Base-by-base conservation (phyloP, 495 filamentous ascomycete species). In the Trichoderma gamsii region DNA sequence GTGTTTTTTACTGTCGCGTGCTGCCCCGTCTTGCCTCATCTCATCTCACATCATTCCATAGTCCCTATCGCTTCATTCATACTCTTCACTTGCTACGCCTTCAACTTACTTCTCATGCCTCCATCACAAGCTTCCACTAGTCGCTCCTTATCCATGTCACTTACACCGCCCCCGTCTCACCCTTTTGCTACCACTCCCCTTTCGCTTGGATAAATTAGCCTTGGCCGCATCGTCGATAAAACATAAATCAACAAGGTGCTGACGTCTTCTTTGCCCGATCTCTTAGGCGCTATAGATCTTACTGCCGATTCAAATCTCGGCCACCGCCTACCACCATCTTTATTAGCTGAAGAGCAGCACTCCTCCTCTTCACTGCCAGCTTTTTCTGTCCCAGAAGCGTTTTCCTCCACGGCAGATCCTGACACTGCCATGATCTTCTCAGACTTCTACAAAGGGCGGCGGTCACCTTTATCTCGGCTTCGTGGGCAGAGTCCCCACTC, bases 381-480 rank as follows among this genome's bases (percentile, higher is more conserved):
- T 21, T 32, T 61, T 32, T 32, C 56, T 18, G 27, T 32, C 3
- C 27, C 27, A 32, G 56, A 61, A 21, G 56, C 56, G 11, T 12
- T 61, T 21, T 61, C 56, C 16, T 61, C 56, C 8, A 4, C 56
- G 15, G 56, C 56, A 29, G 27, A 27, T 18, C 56, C 56, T 29
- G 56, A 61, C 56, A 32, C 23, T 29, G 56, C 56, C 56, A 78
- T 78, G 76, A 68, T 76, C 41, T 76, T 78, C 66, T 74, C 76
- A 65, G 74, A 76, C 63, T 56, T 78, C 64, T 78, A 74, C 66
- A 76, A 76, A 68, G 74, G 73, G 4, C 72, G 71, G 1, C 76
- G 75, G 59, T 70, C 72, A 23, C 76, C 76, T 6, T n/a, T 65
- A 16, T 44, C 63, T 13, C 27, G 56, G 5, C 13, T 61, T 11